A percentile compares a stretch with the other conserved stretches of the same genome.
Evolutionary conservation across 192 early-diverging fungal genomes (phyloP).

Genomic region (Chytriomyces sp.): DNA sequence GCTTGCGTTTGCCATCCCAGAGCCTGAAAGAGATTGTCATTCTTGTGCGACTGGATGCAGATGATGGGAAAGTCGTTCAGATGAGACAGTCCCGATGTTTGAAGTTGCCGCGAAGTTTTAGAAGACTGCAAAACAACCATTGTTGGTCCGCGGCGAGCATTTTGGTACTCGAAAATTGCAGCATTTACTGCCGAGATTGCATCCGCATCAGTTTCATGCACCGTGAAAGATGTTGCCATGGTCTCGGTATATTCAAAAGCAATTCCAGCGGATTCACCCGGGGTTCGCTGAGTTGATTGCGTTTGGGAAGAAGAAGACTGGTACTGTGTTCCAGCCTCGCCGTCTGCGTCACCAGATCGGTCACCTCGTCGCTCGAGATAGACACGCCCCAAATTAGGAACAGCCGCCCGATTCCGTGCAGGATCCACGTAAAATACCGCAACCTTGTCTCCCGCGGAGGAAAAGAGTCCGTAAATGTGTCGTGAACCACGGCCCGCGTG

Average conservation of each 20-base stretch:
- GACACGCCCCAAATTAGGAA: constrained; percentile 73
- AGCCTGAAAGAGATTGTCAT: constrained; percentile 74
- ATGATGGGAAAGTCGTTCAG: constrained; percentile 76
- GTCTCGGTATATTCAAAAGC: constrained; percentile 57
- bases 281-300: constrained; percentile 28
- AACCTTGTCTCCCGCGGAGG: constrained; percentile 59
- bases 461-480: constrained; percentile 74
- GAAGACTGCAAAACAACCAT: constrained; percentile 79
- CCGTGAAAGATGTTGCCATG: constrained; percentile 58
- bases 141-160: constrained; percentile 65
- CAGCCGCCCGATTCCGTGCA: constrained; percentile 58
- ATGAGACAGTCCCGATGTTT: constrained; percentile 49
- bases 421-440: constrained; percentile 80
- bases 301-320: constrained; percentile 9
- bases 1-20: constrained; percentile 84
- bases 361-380: constrained; percentile 61
- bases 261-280: not conserved
- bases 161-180: constrained; percentile 65
- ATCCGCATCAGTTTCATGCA: constrained; percentile 55
- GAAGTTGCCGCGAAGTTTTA: constrained; percentile 50
- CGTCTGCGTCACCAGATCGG: not conserved
- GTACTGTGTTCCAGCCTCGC: constrained; percentile 32
- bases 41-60: constrained; percentile 69
- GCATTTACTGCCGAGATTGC: constrained; percentile 64
- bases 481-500: constrained; percentile 62